Evolutionary conservation across 1,284 basidiomycete genomes (phyloP).

Genomic region (Sanguinoderma infundibulare): DNA sequence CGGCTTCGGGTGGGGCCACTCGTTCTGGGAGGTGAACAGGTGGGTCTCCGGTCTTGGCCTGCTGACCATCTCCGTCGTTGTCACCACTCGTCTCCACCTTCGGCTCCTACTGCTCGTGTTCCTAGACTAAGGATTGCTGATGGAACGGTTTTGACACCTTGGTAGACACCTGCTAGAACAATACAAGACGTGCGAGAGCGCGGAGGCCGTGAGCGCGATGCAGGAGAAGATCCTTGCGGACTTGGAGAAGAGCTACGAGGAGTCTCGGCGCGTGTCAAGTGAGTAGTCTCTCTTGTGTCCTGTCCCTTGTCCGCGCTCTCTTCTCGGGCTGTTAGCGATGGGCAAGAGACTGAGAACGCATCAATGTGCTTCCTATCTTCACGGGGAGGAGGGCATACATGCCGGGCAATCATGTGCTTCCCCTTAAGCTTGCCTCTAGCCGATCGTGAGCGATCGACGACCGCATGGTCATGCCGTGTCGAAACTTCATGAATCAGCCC

Average conservation of each 20-base stretch:
- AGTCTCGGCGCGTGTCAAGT: slow-evolving; percentile 58
- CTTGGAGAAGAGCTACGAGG: slow-evolving; percentile 65
- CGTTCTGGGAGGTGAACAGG: slow-evolving; percentile 87
- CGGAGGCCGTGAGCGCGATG: slow-evolving; percentile 65
- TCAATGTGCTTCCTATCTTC: no score
- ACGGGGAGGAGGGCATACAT: no score
- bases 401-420: background rate
- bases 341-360: no score
- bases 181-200: slow-evolving; percentile 72
- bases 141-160: background rate
- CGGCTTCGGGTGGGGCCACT: slow-evolving; percentile 87
- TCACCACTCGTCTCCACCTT: background rate
- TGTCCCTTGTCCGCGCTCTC: background rate
- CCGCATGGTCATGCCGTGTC: background rate
- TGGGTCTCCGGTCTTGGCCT: slow-evolving; percentile 36
- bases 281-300: background rate
- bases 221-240: slow-evolving; percentile 80
- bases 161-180: slow-evolving; percentile 51
- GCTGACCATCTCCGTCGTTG: background rate
- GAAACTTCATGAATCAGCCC: background rate
- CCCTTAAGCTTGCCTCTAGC: no score
- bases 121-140: background rate
- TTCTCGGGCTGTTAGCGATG: background rate
- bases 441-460: no score
- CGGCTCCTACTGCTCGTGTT: no score